These are phyloP conservation scores for Phaeomoniella chlamydospora DNA, from an alignment of 2,329 filamentous ascomycete genomes.

Conservation along the genomic window DNA sequence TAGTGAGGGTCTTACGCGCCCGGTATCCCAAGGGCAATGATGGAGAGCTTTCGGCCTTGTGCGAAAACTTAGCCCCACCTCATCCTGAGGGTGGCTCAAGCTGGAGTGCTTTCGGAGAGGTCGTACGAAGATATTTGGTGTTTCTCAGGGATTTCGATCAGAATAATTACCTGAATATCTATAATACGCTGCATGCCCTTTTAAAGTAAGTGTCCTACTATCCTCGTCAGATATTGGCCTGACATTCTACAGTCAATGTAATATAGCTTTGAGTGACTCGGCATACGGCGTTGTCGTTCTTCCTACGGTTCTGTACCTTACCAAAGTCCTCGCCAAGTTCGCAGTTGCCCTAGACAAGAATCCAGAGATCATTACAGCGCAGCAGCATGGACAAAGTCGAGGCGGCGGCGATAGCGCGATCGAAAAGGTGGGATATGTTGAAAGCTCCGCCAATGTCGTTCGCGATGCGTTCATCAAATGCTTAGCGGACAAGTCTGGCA, in stretches of 20 bases:
- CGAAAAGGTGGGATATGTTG: constrained; percentile 64
- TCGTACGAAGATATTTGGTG: constrained; percentile 12
- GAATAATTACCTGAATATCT: constrained; percentile 9
- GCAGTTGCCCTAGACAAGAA: constrained; percentile 72
- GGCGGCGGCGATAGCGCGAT: constrained; percentile 42
- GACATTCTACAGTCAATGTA: constrained; percentile 60
- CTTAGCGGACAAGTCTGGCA: constrained; percentile 62
- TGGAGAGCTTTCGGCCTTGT: constrained; percentile 6
- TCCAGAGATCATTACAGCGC: constrained; percentile 58
- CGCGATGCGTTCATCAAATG: constrained; percentile 86
- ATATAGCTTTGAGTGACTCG: constrained; percentile 66
- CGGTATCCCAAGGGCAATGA: constrained; percentile 9
- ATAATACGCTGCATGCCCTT: constrained; percentile 2
- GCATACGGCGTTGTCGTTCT: constrained; percentile 70
- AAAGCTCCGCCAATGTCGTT: constrained; percentile 76
- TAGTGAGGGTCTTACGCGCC: neutral
- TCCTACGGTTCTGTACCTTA: constrained; percentile 69
- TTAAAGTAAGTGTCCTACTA: neutral
- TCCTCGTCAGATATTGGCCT: neutral
- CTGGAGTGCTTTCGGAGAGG: constrained; percentile 9
- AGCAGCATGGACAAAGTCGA: constrained; percentile 30
- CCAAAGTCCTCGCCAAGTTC: constrained; percentile 63
- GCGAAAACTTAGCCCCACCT: constrained; percentile 7
- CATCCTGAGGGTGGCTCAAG: constrained; percentile 4
- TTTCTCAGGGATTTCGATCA: constrained; percentile 11